These are phyloP conservation scores for Clarireedia hainanense DNA, from an alignment of 2,329 filamentous ascomycete genomes.

Conservation along the genomic window DNA sequence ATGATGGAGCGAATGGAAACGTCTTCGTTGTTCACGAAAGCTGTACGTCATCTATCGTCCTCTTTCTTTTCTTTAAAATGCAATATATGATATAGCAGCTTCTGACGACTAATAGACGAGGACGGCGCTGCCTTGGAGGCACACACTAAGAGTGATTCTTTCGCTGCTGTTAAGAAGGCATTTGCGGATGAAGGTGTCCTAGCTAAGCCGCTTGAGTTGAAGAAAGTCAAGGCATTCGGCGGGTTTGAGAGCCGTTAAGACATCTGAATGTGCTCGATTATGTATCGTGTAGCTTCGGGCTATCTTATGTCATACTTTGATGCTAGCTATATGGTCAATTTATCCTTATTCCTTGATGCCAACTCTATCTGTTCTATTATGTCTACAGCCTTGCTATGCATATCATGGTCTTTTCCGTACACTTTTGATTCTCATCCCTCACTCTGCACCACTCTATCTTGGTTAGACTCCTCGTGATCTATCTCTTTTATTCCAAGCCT, in stretches of 20 bases:
- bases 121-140: background rate
- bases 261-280: background rate
- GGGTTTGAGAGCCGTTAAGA: conserved; percentile 2
- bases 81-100: no score
- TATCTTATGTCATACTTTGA: no score
- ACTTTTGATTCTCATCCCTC: no score
- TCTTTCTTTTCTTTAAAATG: no score
- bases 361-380: no score
- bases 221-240: background rate
- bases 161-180: background rate
- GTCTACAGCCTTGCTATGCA: no score
- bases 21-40: conserved; percentile 2
- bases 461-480: no score
- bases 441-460: no score
- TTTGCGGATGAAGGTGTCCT: background rate
- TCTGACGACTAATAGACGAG: background rate
- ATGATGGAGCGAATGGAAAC: background rate
- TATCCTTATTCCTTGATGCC: no score
- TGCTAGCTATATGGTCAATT: no score
- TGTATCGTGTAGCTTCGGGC: background rate
- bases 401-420: no score
- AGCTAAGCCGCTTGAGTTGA: background rate
- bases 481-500: no score
- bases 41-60: background rate
- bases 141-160: background rate